Base-by-base conservation (phyloP, 345 rosid species). In the Pistacia integerrima region DNA sequence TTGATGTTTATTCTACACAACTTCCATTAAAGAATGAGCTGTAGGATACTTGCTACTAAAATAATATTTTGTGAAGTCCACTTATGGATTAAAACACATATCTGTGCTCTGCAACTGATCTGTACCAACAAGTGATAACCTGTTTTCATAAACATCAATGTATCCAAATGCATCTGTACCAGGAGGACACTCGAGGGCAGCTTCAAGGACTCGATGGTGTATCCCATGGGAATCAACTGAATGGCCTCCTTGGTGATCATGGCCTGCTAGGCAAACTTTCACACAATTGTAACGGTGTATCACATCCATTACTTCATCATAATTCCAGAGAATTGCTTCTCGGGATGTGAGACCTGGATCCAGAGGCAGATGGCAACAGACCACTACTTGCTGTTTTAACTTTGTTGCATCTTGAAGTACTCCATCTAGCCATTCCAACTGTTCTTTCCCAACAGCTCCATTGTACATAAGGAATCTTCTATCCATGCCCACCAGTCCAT, bases 401-500 rank as follows among this genome's bases (percentile, higher is more conserved):
- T 78, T 77, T 60, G 90, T 85, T 49, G 98, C 95, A 75, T 90
- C 94, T 74, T 79, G 75, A 76, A 96, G 98, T 44, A 89, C 81
- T 16, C 67, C 77, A 60, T 90, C 93, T 41, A 93, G 80, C 98
- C 99, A 92, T 67, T 84, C 79, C 79, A 96, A 72, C 81, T 96
- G 97, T 70, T 87, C 81, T 83, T 86, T 83, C 76, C 98, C 97
- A 48, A 93, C 92, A 72, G 88, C 98, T 73, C 99, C 99, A 74
- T 96, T 93, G 79, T 84, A 92, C 99, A 86, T 92, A 3, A 93
- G 89, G 77, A 90, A 96, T 80, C 99, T 89, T 82, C 97, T 89
- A 12, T 84, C 94, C 0, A 91, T 80, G 51, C 88, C 94, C 9
- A 36, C 65, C 70, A 93, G 85, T 67, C 98, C 97, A 11, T 20